Evolutionary conservation across 164 flowering plant species (phyloP).

Genomic region (Protea cynaroides): DNA sequence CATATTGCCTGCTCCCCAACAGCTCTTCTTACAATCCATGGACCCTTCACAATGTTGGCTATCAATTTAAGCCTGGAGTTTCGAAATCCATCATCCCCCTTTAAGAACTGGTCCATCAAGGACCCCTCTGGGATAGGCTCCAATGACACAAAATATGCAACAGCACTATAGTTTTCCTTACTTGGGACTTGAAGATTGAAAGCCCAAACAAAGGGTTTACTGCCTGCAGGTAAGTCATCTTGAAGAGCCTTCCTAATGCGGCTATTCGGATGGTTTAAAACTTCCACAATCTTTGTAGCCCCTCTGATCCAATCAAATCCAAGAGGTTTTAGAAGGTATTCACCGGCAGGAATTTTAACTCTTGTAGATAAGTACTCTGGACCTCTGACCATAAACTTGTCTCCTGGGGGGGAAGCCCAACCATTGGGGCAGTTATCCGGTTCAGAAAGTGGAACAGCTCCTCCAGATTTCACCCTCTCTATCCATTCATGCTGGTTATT

Average conservation of each 20-base stretch:
- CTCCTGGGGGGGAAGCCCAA: slow-evolving; percentile 87
- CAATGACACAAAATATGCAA: slow-evolving; percentile 61
- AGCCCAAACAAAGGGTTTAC: slow-evolving; percentile 82
- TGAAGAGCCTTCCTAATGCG: slow-evolving; percentile 65
- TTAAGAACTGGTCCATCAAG: slow-evolving; percentile 59
- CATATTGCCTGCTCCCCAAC: slow-evolving; percentile 97
- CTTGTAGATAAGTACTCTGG: slow-evolving; percentile 66
- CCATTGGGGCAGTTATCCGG: slow-evolving; percentile 75
- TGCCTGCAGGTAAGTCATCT: slow-evolving; percentile 35
- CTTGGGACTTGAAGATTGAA: slow-evolving; percentile 81
- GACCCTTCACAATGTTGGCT: slow-evolving; percentile 86
- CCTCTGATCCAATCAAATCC: slow-evolving; percentile 94
- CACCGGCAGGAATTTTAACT: slow-evolving; percentile 75
- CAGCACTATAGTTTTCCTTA: slow-evolving; percentile 75
- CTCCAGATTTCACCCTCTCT: slow-evolving; percentile 59
- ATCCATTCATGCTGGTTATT: slow-evolving; percentile 52
- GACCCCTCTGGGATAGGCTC: slow-evolving; percentile 61
- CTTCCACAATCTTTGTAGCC: slow-evolving; percentile 52
- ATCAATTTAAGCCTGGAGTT: slow-evolving; percentile 83
- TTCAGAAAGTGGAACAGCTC: slow-evolving; percentile 66
- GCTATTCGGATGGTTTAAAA: slow-evolving; percentile 50
- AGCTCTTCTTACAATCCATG: slow-evolving; percentile 89
- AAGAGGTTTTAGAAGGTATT: slow-evolving; percentile 69
- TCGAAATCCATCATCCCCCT: slow-evolving; percentile 68
- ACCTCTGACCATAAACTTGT: slow-evolving; percentile 76